These are phyloP conservation scores for Podaxis sp. DNA, from an alignment of 768 basidiomycete genomes.

Conservation along the genomic window DNA sequence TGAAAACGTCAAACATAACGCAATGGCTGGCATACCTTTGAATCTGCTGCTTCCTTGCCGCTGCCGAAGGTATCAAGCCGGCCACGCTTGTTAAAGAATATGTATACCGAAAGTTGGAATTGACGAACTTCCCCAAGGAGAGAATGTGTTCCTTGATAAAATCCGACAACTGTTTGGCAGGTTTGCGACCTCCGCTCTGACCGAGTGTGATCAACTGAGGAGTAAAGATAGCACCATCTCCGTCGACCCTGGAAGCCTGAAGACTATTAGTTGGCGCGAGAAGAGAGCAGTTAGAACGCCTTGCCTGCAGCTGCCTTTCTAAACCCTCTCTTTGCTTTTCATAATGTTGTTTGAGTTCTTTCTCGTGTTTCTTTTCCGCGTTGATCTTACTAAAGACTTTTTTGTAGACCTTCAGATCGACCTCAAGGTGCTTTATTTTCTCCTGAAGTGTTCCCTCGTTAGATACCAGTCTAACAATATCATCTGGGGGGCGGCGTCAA, in stretches of 20 bases:
- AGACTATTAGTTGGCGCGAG: background rate
- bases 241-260: constrained; percentile 50
- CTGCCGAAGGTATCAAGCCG: constrained; percentile 53
- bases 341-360: constrained; percentile 28
- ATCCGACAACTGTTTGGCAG: constrained; percentile 45
- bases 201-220: constrained; percentile 49
- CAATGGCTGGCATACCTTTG: constrained; percentile 44
- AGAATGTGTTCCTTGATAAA: constrained; percentile 34
- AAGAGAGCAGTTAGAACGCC: background rate
- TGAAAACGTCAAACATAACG: background rate
- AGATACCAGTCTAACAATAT: constrained; percentile 31
- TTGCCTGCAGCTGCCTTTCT: constrained; percentile 38
- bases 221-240: constrained; percentile 61
- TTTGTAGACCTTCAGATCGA: constrained; percentile 39
- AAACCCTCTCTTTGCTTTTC: constrained; percentile 34
- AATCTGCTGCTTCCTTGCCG: constrained; percentile 71
- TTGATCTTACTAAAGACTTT: constrained; percentile 35
- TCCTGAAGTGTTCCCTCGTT: constrained; percentile 26
- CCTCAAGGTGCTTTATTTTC: constrained; percentile 31
- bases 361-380: constrained; percentile 25
- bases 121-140: constrained; percentile 30
- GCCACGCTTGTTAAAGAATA: constrained; percentile 65
- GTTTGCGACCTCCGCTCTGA: constrained; percentile 51
- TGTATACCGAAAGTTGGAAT: constrained; percentile 56
- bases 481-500: constrained; percentile 23